Conservation (phyloP, 345 rosid genomes). For the Euphorbia tirucalli region DNA sequence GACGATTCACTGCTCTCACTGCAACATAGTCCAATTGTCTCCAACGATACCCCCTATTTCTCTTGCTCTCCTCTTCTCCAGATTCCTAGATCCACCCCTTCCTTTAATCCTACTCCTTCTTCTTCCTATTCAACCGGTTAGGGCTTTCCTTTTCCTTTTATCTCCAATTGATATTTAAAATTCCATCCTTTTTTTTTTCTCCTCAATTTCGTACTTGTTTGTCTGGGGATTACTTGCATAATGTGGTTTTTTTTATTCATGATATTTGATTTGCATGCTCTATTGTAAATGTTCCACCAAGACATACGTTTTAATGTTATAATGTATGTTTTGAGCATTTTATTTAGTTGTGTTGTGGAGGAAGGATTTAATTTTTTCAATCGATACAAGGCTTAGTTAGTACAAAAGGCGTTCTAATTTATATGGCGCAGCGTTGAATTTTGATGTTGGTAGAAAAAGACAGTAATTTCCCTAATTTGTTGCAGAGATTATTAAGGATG, state of each 20-base stretch:
- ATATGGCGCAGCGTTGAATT: background rate
- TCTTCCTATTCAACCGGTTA: constrained; percentile 37
- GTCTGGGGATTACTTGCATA: background rate
- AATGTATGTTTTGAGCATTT: background rate
- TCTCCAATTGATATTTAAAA: background rate
- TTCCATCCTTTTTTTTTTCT: background rate
- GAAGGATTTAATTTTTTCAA: background rate
- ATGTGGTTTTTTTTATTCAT: background rate
- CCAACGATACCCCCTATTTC: constrained; percentile 30
- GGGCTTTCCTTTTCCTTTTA: background rate
- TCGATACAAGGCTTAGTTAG: background rate
- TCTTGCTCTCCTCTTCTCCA: constrained; percentile 66
- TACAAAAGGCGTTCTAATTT: background rate
- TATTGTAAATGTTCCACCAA: background rate
- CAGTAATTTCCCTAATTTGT: background rate
- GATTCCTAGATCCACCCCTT: constrained; percentile 39
- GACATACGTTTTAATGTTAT: background rate
- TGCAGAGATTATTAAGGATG: constrained; percentile 30
- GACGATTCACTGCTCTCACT: constrained; percentile 52
- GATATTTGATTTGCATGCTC: background rate
- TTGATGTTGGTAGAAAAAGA: background rate
- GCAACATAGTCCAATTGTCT: constrained; percentile 28
- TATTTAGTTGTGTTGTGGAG: no score
- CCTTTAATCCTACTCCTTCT: constrained; percentile 21
- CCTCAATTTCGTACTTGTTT: background rate